Evolutionary conservation across 2,329 filamentous ascomycete species (phyloP), one percentile per base, ranked within the genome.

Genomic region (Aspergillus aculeatus): DNA sequence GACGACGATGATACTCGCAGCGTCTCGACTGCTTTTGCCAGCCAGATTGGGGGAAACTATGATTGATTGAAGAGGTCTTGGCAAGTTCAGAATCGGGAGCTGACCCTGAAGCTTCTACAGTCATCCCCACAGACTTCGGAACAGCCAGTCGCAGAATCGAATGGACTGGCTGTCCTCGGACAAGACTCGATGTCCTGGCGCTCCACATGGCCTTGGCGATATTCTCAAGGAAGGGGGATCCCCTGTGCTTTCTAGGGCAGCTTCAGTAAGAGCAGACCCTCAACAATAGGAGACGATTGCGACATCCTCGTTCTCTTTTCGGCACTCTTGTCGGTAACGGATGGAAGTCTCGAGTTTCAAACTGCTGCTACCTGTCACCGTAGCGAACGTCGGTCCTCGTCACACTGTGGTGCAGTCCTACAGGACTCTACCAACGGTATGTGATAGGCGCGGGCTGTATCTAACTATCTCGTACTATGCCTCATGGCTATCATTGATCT

Each of bases 1-100:
- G 82, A 89, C 63, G 95, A 99, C 67, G 95, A 99, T 67, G 95
- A 98, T 73, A 92, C 95, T 71, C 92, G 95, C 78, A 98, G 94
- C 77, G 87, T 98, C 70, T 96, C 92, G 72, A 98, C 95, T 55
- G 93, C 93, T 52, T 99, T 98, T 79, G 93, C 94, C 62, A 97
- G 92, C 80, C 95, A 98, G 77, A 87, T 97, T 67, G 92, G 91
- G 58, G 83, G 83, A 47, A 83, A 80, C 67, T 86, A 86, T 69
- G 84, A 86, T 73, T 86, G 83, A 86, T 66, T 62, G 55, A 47
- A 47, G n/a, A 50, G 32, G 55, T 26, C 7, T 35, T 50, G 49
- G 48, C 23, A 47, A 47, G 38, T 62, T 53, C 50, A 57, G 60
- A 47, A 59, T 53, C 41, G 44, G 61, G 61, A 62, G 56, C 63